Evolutionary conservation across 768 basidiomycete species (phyloP), one percentile per base, ranked within the genome.

Genomic region (Mycena metata): DNA sequence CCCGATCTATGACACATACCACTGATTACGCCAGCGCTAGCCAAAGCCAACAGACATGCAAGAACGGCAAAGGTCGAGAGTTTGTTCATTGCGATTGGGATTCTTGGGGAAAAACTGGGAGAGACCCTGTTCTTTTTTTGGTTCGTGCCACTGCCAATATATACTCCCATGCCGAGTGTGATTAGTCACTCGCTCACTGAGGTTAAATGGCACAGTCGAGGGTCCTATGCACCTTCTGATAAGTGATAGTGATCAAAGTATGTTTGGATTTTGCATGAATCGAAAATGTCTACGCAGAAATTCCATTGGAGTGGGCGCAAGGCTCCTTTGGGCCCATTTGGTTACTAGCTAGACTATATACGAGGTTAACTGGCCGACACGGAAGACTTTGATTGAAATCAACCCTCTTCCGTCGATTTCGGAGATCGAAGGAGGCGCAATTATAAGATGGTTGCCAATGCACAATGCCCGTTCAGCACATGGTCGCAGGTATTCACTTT

Each of bases 201-300:
- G 41, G 55, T 57, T 57, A 57, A 57, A 57, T 57, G 55, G 55
- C 23, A 42, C 52, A 51, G 50, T 51, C 33, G 52, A 26, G 35
- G 52, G 52, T 54, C 35, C 52, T 54, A 33, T 39, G n/a, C n/a
- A 36, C 33, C 52, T 35, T 39, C 35, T 54, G 52, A 54, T 35
- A 54, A 54, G 35, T 35, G 52, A 54, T 54, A 35, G 52, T 35
- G 30, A 54, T 54, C 52, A 54, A 54, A 54, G 33, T 54, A 36
- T 54, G 17, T n/a, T 54, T 35, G 52, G 33, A 5, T 51, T 51
- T 26, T 54, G 30, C 52, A 39, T 13, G 52, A 35, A 54, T 54
- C 16, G 52, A 54, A 54, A 17, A 35, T 54, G 15, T 36, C 52
- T 36, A 35, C 33, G 30, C 33, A 35, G 15, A 54, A 36, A 54